phyloP scores from a whole-genome alignment of 2,329 filamentous ascomycete species.

The Thelonectria blattea region DNA sequence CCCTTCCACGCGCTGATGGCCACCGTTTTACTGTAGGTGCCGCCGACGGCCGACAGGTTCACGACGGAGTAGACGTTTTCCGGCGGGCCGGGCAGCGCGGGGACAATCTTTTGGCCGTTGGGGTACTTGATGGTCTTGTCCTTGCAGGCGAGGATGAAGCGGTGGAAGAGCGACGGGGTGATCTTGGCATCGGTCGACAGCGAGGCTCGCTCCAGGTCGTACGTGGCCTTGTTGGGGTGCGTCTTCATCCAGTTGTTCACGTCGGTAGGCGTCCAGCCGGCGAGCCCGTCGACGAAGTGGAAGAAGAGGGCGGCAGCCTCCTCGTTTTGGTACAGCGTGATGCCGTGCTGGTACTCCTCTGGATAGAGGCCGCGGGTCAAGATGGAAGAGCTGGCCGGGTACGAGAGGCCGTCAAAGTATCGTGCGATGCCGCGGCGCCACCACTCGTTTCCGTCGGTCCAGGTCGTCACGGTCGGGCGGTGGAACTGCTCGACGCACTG shows the following conservation, averaged over 20 bases:
- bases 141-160: slow-evolving; percentile 24
- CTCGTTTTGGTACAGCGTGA: slow-evolving; percentile 15
- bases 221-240: slow-evolving; percentile 22
- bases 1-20: slow-evolving; percentile 19
- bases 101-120: slow-evolving; percentile 20
- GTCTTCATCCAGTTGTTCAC: slow-evolving; percentile 24
- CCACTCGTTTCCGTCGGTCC: slow-evolving; percentile 22
- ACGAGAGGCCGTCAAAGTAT: slow-evolving; percentile 18
- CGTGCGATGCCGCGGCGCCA: slow-evolving; percentile 16
- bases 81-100: slow-evolving; percentile 6
- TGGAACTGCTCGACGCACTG: slow-evolving; percentile 23
- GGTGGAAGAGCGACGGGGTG: slow-evolving; percentile 14
- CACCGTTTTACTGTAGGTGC: slow-evolving; percentile 8
- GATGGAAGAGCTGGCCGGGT: slow-evolving; percentile 1
- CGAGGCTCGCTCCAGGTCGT: slow-evolving; percentile 17
- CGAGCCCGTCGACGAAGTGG: slow-evolving; percentile 20
- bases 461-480: slow-evolving; percentile 9
- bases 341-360: slow-evolving; percentile 11
- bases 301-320: slow-evolving; percentile 20
- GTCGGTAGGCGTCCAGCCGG: slow-evolving; percentile 15
- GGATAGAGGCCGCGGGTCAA: slow-evolving; percentile 13
- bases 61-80: background rate
- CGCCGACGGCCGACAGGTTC: slow-evolving; percentile 5
- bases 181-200: slow-evolving; percentile 19
- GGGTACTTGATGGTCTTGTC: slow-evolving; percentile 22